These are phyloP conservation scores for Microdochium paspali DNA, from an alignment of 2,329 filamentous ascomycete species.

Conservation along the genomic window DNA sequence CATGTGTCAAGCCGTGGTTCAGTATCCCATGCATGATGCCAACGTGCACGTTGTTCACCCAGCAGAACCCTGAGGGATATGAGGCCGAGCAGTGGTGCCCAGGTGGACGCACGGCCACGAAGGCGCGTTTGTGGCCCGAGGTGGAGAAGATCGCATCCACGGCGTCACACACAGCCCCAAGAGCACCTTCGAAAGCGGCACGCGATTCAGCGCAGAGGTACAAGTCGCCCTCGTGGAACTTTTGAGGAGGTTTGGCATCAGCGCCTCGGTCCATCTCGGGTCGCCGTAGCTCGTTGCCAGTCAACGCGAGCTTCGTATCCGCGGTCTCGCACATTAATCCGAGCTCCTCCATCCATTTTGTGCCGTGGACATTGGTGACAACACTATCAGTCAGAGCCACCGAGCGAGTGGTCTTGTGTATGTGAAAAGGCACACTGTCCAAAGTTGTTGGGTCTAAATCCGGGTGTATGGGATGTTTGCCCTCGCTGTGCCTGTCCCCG, in stretches of 20 bases:
- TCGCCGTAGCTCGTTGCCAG: conserved; percentile 68
- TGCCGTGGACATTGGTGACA: conserved; percentile 86
- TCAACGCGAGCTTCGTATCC: conserved; percentile 65
- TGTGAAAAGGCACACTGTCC: conserved; percentile 66
- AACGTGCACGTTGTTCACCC: conserved; percentile 97
- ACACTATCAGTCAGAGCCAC: conserved; percentile 64
- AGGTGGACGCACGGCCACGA: conserved; percentile 85
- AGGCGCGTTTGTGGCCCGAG: conserved; percentile 62
- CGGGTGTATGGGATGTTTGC: conserved; percentile 57
- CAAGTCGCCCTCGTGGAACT: conserved; percentile 80
- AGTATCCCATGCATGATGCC: conserved; percentile 87
- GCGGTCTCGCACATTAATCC: conserved; percentile 76
- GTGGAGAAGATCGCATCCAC: conserved; percentile 71
- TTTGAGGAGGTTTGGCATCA: conserved; percentile 34
- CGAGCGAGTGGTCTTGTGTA: conserved; percentile 67
- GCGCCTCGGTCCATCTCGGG: conserved; percentile 49
- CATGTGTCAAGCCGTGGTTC: conserved; percentile 80
- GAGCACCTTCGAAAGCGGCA: conserved; percentile 77
- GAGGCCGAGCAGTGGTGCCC: conserved; percentile 91
- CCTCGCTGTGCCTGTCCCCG: conserved; percentile 68
- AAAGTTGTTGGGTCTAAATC: conserved; percentile 43
- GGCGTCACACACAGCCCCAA: conserved; percentile 89
- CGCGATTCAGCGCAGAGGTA: conserved; percentile 84
- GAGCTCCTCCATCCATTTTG: conserved; percentile 88
- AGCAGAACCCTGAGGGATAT: conserved; percentile 92